Base-by-base conservation (phyloP, 164 flowering plant species). In the Saururus chinensis region DNA sequence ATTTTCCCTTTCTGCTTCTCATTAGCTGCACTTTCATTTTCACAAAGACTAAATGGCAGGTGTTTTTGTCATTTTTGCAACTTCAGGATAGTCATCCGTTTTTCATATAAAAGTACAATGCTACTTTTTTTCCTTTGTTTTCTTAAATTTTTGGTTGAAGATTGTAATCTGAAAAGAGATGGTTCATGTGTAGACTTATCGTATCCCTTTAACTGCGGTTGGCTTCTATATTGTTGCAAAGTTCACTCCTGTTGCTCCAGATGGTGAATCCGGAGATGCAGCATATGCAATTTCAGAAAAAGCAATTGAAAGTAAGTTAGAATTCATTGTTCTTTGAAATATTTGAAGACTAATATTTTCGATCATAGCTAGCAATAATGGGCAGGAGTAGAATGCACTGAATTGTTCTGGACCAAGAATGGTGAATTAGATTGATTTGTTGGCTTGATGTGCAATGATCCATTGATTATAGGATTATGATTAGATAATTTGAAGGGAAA, bases 191-290 rank as follows among this genome's bases (percentile, higher is more conserved):
- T 63, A 93, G 99, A 92, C 96, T 51, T 84, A 88, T 71, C 99
- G 97, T 35, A 79, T 93, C 71, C 96, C 99, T 51, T 67, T 93
- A 55, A 93, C 96, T 70, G 99, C 96, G 59, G 95, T 93, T 78
- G 97, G 95, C 48, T 76, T 80, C 68, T 86, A 85, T 66, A 79
- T 93, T 69, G 89, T 87, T 64, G 96, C 93, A 48, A 93, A 88
- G 65, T 93, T 84, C 73, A 87, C 88, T 58, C 99, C 99, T 20
- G 87, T 93, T 95, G 77, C 95, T 66, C 83, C 84, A 53, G 89
- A 90, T 79, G 99, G 99, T 72, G 95, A 87, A 81, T 79, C 84
- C 70, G 99, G 99, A 70, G 84, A 87, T 64, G 87, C 97, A 37
- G 87, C 77, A 37, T 93, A 66, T 81, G 82, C 73, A 56, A 76